Evolutionary conservation across 805 yeast genomes (phyloP).

Genomic region (Kuraishia cidri): DNA sequence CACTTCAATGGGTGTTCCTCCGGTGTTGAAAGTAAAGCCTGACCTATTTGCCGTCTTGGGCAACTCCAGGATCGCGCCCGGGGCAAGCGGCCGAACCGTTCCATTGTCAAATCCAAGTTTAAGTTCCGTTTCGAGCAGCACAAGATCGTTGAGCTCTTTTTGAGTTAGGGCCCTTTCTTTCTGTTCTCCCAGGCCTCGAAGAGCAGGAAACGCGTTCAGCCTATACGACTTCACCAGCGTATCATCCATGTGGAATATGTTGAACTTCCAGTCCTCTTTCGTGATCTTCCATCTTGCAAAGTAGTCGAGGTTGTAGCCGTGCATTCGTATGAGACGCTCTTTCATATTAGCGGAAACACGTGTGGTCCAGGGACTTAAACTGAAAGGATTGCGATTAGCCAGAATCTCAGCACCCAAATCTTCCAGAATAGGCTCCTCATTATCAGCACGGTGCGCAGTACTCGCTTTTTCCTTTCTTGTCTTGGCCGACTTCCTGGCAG

Average conservation of each 20-base stretch:
- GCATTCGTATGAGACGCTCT: slow-evolving; percentile 3
- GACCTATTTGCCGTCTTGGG: slow-evolving; percentile 12
- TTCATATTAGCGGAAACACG: slow-evolving; percentile 1
- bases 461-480: slow-evolving; percentile 6
- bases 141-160: slow-evolving; percentile 4
- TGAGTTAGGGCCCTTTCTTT: not conserved
- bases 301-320: slow-evolving; percentile 7
- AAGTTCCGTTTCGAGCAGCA: slow-evolving; percentile 6
- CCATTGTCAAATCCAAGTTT: slow-evolving; percentile 11
- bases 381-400: not conserved
- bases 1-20: slow-evolving; percentile 17
- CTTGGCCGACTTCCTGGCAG: slow-evolving; percentile 1
- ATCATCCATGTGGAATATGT: slow-evolving; percentile 10
- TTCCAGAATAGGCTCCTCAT: not conserved
- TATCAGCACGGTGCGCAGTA: slow-evolving; percentile 1
- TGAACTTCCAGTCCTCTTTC: slow-evolving; percentile 7
- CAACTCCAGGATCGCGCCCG: slow-evolving; percentile 5
- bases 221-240: slow-evolving; percentile 1
- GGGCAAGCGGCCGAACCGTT: not conserved
- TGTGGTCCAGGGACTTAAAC: not conserved
- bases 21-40: slow-evolving; percentile 18
- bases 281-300: slow-evolving; percentile 5
- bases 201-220: slow-evolving; percentile 3
- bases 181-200: slow-evolving; percentile 3
- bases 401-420: slow-evolving; percentile 1